phyloP scores from a whole-genome alignment of 345 rosid species.

The Dipteronia sinensis region DNA sequence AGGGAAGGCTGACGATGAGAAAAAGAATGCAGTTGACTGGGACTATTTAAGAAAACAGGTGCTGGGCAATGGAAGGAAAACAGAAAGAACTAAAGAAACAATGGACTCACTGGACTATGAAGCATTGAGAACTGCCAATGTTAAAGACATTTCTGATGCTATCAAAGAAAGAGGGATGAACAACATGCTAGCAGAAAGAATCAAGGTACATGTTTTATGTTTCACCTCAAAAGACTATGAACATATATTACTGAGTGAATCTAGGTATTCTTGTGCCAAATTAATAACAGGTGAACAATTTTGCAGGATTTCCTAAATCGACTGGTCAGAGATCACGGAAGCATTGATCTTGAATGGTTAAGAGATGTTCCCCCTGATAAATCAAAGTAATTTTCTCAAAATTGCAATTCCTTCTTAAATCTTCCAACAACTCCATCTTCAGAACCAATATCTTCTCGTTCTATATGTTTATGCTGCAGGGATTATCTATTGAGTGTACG shows the following conservation, averaged over 20 bases:
- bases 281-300: conserved; percentile 21
- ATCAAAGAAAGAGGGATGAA: conserved; percentile 92
- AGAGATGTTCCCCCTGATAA: conserved; percentile 72
- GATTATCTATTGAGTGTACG: conserved; percentile 81
- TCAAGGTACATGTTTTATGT: conserved; percentile 53
- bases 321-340: conserved; percentile 68
- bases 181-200: conserved; percentile 83
- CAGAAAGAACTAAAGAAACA: conserved; percentile 52
- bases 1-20: conserved; percentile 43
- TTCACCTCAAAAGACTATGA: conserved; percentile 21
- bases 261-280: conserved; percentile 6
- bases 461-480: conserved; percentile 45
- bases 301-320: conserved; percentile 85
- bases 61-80: conserved; percentile 34
- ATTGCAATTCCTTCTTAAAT: conserved; percentile 12
- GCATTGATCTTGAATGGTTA: conserved; percentile 89
- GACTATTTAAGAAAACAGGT: conserved; percentile 68
- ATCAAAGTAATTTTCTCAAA: conserved; percentile 64
- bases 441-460: conserved; percentile 11
- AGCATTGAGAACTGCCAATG: conserved; percentile 64
- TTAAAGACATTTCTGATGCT: conserved; percentile 54
- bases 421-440: not conserved
- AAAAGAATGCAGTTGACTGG: conserved; percentile 66
- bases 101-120: conserved; percentile 87
- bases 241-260: not conserved